A percentile compares a stretch with the other conserved stretches of the same genome.
phyloP scores from a whole-genome alignment of 164 flowering plant genomes.

The Liriodendron chinense region DNA sequence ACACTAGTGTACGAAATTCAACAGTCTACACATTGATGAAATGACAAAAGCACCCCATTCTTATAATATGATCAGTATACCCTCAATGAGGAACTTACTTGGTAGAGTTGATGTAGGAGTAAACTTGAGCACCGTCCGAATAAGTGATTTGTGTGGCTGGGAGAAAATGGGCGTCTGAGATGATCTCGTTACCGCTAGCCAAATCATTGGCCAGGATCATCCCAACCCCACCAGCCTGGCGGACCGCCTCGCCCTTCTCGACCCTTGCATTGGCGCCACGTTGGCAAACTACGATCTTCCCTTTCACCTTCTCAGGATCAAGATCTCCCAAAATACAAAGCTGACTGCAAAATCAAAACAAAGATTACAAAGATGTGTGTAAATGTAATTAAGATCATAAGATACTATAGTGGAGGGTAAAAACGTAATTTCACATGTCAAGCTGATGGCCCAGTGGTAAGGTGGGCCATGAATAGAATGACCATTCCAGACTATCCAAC shows the following conservation, averaged over 20 bases:
- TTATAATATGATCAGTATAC: neutral
- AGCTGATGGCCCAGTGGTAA: too few relatives aligned
- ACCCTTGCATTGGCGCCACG: slow-evolving; percentile 41
- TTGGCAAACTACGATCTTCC: slow-evolving; percentile 56
- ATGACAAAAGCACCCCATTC: neutral
- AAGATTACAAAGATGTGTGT: too few relatives aligned
- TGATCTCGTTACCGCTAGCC: slow-evolving; percentile 27
- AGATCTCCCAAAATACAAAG: slow-evolving; percentile 30
- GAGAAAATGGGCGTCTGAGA: slow-evolving; percentile 43
- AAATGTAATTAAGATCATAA: too few relatives aligned
- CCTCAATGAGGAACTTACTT: slow-evolving; percentile 15
- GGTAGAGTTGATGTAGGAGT: slow-evolving; percentile 46
- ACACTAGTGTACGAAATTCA: neutral
- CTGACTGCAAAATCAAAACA: neutral
- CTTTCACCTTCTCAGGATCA: slow-evolving; percentile 48
- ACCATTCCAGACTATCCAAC: too few relatives aligned
- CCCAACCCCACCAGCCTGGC: slow-evolving; percentile 50
- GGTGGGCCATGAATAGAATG: too few relatives aligned
- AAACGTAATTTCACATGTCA: neutral
- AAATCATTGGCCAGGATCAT: slow-evolving; percentile 49
- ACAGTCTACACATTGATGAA: neutral
- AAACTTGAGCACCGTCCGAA: slow-evolving; percentile 34
- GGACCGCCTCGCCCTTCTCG: slow-evolving; percentile 43
- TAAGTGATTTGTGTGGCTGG: slow-evolving; percentile 48
- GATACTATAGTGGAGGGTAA: neutral